Conservation (phyloP, 305 asterid species). For the Fraxinus ornus region DNA sequence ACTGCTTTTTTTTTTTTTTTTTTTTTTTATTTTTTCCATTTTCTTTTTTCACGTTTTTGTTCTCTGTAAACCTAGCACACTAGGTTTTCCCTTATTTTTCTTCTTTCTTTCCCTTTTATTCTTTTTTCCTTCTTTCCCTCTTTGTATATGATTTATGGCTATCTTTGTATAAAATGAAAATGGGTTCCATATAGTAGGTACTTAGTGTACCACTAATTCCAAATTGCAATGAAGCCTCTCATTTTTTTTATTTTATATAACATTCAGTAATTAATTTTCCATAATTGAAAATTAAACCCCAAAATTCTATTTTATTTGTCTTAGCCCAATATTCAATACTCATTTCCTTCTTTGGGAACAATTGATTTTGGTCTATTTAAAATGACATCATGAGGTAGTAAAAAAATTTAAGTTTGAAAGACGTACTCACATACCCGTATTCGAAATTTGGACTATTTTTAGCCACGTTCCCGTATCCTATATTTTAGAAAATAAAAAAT, state of each 20-base stretch:
- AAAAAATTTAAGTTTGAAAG: no score
- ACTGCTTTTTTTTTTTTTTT: neutral
- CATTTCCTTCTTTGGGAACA: neutral
- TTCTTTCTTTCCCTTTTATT: neutral
- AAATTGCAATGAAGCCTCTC: neutral
- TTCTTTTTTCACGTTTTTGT: neutral
- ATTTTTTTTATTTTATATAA: no score
- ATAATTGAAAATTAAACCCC: neutral
- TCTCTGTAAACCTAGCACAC: neutral
- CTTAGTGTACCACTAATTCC: neutral
- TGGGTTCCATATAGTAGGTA: neutral
- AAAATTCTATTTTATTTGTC: neutral
- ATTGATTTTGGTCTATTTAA: neutral
- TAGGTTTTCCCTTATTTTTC: neutral
- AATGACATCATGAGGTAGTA: neutral
- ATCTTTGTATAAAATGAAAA: neutral
- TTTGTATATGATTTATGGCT: neutral
- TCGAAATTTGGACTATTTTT: neutral
- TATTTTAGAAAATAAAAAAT: no score
- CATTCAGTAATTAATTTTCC: neutral
- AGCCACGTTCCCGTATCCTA: neutral
- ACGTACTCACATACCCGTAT: no score
- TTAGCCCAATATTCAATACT: neutral
- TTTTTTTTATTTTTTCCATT: neutral
- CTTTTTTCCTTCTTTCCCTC: neutral